Conservation (phyloP, 768 basidiomycete species). For the Xerocomellus chrysenteron region DNA sequence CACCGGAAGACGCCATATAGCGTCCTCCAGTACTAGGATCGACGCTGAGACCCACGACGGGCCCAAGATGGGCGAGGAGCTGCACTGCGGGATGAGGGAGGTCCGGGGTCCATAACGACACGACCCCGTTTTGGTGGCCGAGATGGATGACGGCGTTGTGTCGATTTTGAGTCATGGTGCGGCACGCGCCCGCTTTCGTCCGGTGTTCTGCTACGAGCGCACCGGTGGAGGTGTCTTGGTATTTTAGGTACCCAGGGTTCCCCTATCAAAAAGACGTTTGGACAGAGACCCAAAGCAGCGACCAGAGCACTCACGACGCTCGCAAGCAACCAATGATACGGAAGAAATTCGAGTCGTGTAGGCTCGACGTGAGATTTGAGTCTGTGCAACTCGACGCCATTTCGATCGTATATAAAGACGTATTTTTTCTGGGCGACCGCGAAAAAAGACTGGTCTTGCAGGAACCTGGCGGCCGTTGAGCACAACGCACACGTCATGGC, state of each 20-base stretch:
- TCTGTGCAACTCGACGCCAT: conserved; percentile 90
- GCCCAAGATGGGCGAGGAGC: conserved; percentile 87
- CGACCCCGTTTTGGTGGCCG: conserved; percentile 92
- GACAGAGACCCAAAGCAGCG: not conserved
- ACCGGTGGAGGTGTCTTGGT: conserved; percentile 96
- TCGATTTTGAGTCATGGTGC: conserved; percentile 83
- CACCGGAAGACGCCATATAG: conserved; percentile 88
- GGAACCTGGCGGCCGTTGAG: conserved; percentile 51
- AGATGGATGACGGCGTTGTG: conserved; percentile 95
- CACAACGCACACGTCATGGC: not conserved
- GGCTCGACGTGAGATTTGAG: conserved; percentile 86
- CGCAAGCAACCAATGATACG: conserved; percentile 93
- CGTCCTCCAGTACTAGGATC: conserved; percentile 85
- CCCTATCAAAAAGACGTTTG: conserved; percentile 45
- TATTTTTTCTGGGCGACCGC: conserved; percentile 97
- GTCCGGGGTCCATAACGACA: conserved; percentile 98
- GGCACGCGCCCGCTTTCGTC: conserved; percentile 84
- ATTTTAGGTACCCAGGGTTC: conserved; percentile 88
- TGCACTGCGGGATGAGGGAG: conserved; percentile 89
- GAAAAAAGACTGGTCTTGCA: conserved; percentile 91
- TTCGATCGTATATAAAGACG: conserved; percentile 92
- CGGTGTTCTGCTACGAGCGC: conserved; percentile 82
- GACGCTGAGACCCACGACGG: conserved; percentile 75
- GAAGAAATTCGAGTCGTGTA: conserved; percentile 86
- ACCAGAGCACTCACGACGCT: conserved; percentile 58